Conservation (phyloP, 176 grass and related monocot genomes). For the Calamus simplicifolius region DNA sequence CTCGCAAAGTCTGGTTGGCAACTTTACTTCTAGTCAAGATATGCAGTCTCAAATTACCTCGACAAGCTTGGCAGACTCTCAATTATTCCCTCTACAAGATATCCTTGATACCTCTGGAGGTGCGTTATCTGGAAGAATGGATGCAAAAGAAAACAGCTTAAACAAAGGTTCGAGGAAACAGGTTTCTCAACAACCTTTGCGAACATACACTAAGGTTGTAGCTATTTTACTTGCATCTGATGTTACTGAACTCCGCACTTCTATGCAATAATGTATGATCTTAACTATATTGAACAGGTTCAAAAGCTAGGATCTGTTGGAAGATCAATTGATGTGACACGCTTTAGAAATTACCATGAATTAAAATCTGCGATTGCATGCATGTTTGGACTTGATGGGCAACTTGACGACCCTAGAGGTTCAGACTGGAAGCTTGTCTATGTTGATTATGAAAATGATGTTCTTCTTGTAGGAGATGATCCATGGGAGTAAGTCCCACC, state of each 20-base stretch:
- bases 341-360: constrained; percentile 80
- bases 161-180: constrained; percentile 35
- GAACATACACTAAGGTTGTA: constrained; percentile 88
- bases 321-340: constrained; percentile 94
- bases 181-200: constrained; percentile 43
- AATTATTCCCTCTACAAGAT: constrained; percentile 39
- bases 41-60: constrained; percentile 29
- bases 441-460: constrained; percentile 92
- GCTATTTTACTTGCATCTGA: no score
- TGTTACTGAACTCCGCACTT: no score
- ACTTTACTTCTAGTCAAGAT: constrained; percentile 19
- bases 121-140: constrained; percentile 73
- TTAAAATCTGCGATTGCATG: constrained; percentile 69
- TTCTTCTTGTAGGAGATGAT: constrained; percentile 93
- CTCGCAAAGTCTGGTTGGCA: constrained; percentile 1
- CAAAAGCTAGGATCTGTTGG: constrained; percentile 93
- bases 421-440: constrained; percentile 98
- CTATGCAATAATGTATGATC: background rate
- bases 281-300: constrained; percentile 37
- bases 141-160: constrained; percentile 37
- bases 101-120: constrained; percentile 45
- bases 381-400: constrained; percentile 89
- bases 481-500: constrained; percentile 85
- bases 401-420: constrained; percentile 60
- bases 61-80: constrained; percentile 36